Evolutionary conservation across 495 filamentous ascomycete species (phyloP).

Genomic region (Amphirosellinia nigrospora): DNA sequence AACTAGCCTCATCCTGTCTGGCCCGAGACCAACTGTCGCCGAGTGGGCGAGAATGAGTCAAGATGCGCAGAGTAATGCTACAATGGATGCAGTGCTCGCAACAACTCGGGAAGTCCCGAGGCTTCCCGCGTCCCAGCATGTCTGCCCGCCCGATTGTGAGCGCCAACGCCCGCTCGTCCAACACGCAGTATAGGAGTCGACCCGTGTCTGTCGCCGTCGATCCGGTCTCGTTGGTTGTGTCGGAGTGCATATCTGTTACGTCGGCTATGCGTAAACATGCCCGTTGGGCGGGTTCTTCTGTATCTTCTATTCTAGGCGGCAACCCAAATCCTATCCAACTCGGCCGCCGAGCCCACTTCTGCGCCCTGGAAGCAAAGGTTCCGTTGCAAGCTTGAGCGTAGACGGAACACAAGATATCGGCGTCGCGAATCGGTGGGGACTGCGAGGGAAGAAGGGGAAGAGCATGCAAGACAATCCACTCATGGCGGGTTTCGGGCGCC

Average conservation of each 20-base stretch:
- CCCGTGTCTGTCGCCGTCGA: conserved; percentile 83
- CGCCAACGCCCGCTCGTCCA: conserved; percentile 26
- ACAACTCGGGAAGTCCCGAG: conserved; percentile 29
- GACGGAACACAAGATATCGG: conserved; percentile 51
- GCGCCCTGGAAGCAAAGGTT: conserved; percentile 43
- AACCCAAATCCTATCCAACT: conserved; percentile 62
- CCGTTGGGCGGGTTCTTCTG: conserved; percentile 94
- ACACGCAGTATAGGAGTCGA: conserved; percentile 56
- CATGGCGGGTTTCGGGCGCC: conserved; percentile 90
- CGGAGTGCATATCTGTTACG: conserved; percentile 98
- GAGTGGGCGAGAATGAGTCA: conserved; percentile 49
- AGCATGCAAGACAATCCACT: conserved; percentile 98
- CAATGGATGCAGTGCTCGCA: conserved; percentile 45
- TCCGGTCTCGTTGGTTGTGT: conserved; percentile 92
- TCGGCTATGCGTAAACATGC: conserved; percentile 98
- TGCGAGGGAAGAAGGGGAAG: conserved; percentile 95
- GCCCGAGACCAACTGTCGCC: conserved; percentile 28
- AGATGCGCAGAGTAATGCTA: conserved; percentile 46
- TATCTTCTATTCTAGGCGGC: conserved; percentile 92
- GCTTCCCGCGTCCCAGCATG: conserved; percentile 28
- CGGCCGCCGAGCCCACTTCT: conserved; percentile 48
- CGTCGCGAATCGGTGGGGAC: conserved; percentile 73
- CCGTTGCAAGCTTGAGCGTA: conserved; percentile 27
- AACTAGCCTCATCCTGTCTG: conserved; percentile 5
- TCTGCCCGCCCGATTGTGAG: conserved; percentile 23